phyloP scores from a whole-genome alignment of 148 eudicot genomes.

The Camellia japonica region DNA sequence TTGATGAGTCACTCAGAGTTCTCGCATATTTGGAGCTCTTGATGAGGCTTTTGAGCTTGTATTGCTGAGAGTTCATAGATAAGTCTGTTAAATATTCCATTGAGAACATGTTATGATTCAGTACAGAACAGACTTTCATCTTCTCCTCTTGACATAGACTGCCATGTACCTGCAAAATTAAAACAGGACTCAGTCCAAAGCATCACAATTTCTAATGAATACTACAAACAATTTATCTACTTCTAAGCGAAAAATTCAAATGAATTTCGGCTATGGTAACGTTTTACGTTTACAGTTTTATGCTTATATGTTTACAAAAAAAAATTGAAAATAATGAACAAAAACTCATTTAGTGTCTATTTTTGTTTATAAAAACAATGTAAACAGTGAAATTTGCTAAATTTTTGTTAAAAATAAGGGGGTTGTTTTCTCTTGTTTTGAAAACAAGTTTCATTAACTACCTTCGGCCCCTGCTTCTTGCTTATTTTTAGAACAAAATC shows the following conservation, averaged over 20 bases:
- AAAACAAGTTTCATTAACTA: too few relatives aligned
- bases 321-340: too few relatives aligned
- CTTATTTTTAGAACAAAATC: too few relatives aligned
- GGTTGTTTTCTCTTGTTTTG: too few relatives aligned
- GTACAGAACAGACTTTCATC: conserved; percentile 28
- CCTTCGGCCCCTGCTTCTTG: too few relatives aligned
- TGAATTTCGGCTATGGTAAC: too few relatives aligned
- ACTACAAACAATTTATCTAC: neutral
- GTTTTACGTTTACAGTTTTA: too few relatives aligned
- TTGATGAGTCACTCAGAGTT: neutral
- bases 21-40: conserved; percentile 13
- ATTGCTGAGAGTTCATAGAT: conserved; percentile 30
- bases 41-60: conserved; percentile 20
- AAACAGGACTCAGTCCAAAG: neutral
- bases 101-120: conserved; percentile 49
- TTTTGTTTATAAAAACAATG: too few relatives aligned
- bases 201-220: neutral
- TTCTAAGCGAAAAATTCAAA: neutral
- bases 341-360: too few relatives aligned
- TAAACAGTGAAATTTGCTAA: too few relatives aligned
- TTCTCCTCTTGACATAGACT: conserved; percentile 40
- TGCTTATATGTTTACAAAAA: too few relatives aligned
- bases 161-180: conserved; percentile 37
- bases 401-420: too few relatives aligned
- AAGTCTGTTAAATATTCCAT: conserved; percentile 22